Base-by-base conservation (phyloP, 768 basidiomycete species). In the Phaeolepiota aurea region DNA sequence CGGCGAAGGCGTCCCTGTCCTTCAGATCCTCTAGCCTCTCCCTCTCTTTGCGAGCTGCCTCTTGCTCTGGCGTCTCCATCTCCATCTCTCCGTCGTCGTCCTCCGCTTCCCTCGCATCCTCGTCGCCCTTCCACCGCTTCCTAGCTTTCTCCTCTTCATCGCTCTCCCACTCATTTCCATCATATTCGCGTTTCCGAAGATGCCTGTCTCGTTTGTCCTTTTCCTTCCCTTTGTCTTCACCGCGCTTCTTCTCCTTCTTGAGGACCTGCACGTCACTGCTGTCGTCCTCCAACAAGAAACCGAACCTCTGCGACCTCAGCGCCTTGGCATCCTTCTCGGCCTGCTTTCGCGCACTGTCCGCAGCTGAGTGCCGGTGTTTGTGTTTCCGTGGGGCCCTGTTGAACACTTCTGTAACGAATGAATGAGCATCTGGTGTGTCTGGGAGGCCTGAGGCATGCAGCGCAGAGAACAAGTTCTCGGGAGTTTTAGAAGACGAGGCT, bases 1-100 rank as follows among this genome's bases (percentile, higher is more conserved):
- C 83, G 3, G 94, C 85, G 50, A 99, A 96, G 12, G 82, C 94
- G 58, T 99, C 96, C 45, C 96, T 72, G 46, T 96, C 94, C 46
- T 74, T 71, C 14, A 87, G 44, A 50, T 99, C 96, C 54, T 84
- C 76, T 35, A 79, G 41, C 16, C 88, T 72, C 53, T 93, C 84
- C 25, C 76, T 65, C 61, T 90, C 91, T 49, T 55, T 74, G 37
- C 82, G 71, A 18, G 61, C 64, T 0, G 79, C 82, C 50, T 85
- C 81, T 42, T 89, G 91, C 59, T 94, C 87, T 33, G 59, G 62
- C 7, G 60, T 38, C 23, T 78, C 77, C 38, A 70, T 51, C 31
- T 63, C 59, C 45, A 58, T 59, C 30, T 63, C 64, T n/a, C n/a
- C n/a, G n/a, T n/a, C n/a, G 35, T 68, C 65, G 15, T 72, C 70